A percentile compares a stretch with the other conserved stretches of the same genome.
Conservation (phyloP, 2,329 filamentous ascomycete species). For the Dichotomopilus funicola region DNA sequence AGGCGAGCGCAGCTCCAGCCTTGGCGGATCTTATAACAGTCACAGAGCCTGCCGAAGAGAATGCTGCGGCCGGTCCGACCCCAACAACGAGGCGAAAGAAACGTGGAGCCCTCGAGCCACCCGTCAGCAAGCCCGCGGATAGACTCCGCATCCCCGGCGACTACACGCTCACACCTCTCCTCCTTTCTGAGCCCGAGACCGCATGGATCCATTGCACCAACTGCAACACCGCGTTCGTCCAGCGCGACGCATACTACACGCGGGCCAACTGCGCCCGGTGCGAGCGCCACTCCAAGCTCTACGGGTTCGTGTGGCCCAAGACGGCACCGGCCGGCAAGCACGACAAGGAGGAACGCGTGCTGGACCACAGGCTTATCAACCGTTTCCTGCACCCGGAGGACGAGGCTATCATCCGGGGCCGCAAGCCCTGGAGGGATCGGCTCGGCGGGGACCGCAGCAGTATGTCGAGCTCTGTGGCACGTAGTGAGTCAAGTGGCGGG, state of each 20-base stretch:
- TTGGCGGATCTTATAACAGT: not conserved
- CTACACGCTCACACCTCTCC: constrained; percentile 71
- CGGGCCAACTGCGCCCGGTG: constrained; percentile 82
- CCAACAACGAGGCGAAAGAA: not conserved
- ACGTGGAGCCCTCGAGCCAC: not conserved
- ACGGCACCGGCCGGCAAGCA: constrained; percentile 70
- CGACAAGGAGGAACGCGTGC: constrained; percentile 64
- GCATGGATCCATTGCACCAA: constrained; percentile 87
- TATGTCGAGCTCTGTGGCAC: too few relatives aligned
- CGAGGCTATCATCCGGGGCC: constrained; percentile 50
- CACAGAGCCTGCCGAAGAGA: not conserved
- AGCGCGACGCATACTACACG: constrained; percentile 81
- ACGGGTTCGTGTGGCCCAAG: constrained; percentile 94
- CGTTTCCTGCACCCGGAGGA: constrained; percentile 71
- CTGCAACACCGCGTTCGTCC: constrained; percentile 77
- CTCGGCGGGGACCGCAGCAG: not conserved
- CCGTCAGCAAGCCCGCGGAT: constrained; percentile 16
- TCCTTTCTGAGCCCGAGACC: constrained; percentile 68
- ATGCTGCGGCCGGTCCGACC: not conserved
- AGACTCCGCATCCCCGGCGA: constrained; percentile 59
- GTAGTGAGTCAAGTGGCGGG: too few relatives aligned
- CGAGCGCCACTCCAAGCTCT: constrained; percentile 91
- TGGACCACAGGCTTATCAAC: constrained; percentile 83
- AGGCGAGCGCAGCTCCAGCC: not conserved
- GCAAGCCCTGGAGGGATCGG: constrained; percentile 23